Base-by-base conservation (phyloP, 169 alveolate species). In the Cryptosporidium viatorum region DNA sequence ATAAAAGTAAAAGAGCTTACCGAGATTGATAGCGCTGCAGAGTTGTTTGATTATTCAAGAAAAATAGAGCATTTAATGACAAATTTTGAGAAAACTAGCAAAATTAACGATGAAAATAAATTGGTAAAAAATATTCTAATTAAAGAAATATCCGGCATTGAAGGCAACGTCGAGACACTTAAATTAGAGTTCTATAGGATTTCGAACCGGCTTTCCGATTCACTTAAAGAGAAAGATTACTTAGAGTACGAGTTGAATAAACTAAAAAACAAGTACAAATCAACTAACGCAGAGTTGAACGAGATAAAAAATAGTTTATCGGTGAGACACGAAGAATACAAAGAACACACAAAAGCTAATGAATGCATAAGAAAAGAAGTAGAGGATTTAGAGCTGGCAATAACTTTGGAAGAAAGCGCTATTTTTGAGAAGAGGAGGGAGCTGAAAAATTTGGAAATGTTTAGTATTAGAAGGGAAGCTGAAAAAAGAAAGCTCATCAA, bases 321-420 rank as follows among this genome's bases (percentile, higher is more conserved):
- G 12, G 43, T 0, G 12, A 65, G 59, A 26, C 3, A 41, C 21
- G 89, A 80, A 41, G 68, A 80, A 37, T 41, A 60, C 23, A 31
- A 65, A 39, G 41, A 59, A 31, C 23, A 62, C 8, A 23, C 37
- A 21, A 31, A 14, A 16, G 14, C 21, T 9, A 80, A 80, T 43
- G 69, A 80, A 9, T 31, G 14, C 16, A 67, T 65, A 9, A 80
- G 43, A 80, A 43, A 37, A 31, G 75, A 80, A 43, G 26, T 80
- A 7, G 75, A 80, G 39, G 70, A 80, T 62, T 45, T 80, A 26
- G 89, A 80, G 29, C 68, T 80, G 8, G 73, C 80, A 33, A 80
- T 80, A 26, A 65, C 69, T 8, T 18, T 80, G 9, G 89, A 80
- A 23, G 89, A 80, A 16, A 62, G 45, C 23, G 41, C 29, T 5